Evolutionary conservation across 1,139 yeast species (phyloP).

Genomic region (Kurtzmaniella quercitrusa): DNA sequence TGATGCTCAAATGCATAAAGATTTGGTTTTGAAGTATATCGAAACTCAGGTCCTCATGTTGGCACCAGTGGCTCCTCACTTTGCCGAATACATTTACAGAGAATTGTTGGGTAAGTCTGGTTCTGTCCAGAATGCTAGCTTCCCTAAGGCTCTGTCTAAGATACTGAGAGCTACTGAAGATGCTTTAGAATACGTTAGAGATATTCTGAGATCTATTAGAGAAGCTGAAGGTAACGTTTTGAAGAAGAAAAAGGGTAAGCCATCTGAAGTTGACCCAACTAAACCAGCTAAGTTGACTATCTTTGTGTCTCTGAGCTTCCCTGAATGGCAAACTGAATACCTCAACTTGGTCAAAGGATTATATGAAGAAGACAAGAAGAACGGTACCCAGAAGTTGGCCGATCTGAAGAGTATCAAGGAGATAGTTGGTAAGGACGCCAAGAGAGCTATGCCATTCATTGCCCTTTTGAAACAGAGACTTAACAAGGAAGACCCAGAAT

Average conservation of each 20-base stretch:
- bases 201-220: constrained; percentile 76
- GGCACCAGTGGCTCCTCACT: constrained; percentile 95
- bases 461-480: constrained; percentile 80
- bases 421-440: constrained; percentile 74
- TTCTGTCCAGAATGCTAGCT: constrained; percentile 67
- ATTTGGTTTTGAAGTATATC: constrained; percentile 74
- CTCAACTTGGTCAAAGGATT: constrained; percentile 79
- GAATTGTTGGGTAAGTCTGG: constrained; percentile 64
- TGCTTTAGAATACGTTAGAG: constrained; percentile 74
- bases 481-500: constrained; percentile 58
- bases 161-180: constrained; percentile 59
- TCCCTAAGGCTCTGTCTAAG: constrained; percentile 73
- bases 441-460: constrained; percentile 97
- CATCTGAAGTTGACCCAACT: constrained; percentile 65
- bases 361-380: constrained; percentile 39
- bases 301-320: constrained; percentile 78
- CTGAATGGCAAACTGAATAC: constrained; percentile 93
- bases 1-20: constrained; percentile 73
- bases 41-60: constrained; percentile 80
- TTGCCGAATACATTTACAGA: constrained; percentile 83
- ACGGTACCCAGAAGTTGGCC: constrained; percentile 42
- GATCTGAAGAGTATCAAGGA: constrained; percentile 60
- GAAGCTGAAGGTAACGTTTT: constrained; percentile 86
- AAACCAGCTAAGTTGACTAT: constrained; percentile 71
- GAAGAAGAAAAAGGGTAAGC: constrained; percentile 85